Evolutionary conservation across 2,329 filamentous ascomycete species (phyloP), one percentile per base, ranked within the genome.

Genomic region (Orbilia quercus): DNA sequence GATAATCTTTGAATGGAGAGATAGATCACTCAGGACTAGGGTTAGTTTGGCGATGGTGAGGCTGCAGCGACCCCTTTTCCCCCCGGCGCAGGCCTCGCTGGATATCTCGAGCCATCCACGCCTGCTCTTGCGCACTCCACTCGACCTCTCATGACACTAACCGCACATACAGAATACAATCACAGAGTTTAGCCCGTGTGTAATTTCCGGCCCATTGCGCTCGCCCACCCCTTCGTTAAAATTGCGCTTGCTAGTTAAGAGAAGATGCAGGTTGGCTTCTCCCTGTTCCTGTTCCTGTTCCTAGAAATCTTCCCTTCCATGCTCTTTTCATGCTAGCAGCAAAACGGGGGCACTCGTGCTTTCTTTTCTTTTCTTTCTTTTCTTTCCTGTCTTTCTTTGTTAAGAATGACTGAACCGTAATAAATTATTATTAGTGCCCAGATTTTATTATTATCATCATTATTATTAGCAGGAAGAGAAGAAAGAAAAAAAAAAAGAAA

Each of bases 41-140:
- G 28, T 16, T 28, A 5, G 44, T 65, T 55, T 54, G 50, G 62
- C 34, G 62, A 28, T 45, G 23, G 22, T 42, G 45, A 64, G 58
- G 58, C 58, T 64, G 51, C 66, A 65, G 66, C 58, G 25, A 38
- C 66, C 66, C 48, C 50, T 57, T 65, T 71, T 72, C 47, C 47
- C 31, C 23, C 22, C 28, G 4, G 28, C 9, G n/a, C n/a, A n/a
- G n/a, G n/a, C n/a, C n/a, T n/a, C n/a, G n/a, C n/a, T n/a, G n/a
- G n/a, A n/a, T n/a, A n/a, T n/a, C n/a, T n/a, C n/a, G n/a, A n/a
- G n/a, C n/a, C n/a, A n/a, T n/a, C n/a, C n/a, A n/a, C n/a, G n/a
- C n/a, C n/a, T n/a, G n/a, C 28, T 31, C 28, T 9, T 31, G 28
- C 28, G 4, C 28, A 31, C 28, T 31, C 28, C 28, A 31, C 28